Evolutionary conservation across 2,329 filamentous ascomycete genomes (phyloP).

Genomic region (Sporothrix luriei): DNA sequence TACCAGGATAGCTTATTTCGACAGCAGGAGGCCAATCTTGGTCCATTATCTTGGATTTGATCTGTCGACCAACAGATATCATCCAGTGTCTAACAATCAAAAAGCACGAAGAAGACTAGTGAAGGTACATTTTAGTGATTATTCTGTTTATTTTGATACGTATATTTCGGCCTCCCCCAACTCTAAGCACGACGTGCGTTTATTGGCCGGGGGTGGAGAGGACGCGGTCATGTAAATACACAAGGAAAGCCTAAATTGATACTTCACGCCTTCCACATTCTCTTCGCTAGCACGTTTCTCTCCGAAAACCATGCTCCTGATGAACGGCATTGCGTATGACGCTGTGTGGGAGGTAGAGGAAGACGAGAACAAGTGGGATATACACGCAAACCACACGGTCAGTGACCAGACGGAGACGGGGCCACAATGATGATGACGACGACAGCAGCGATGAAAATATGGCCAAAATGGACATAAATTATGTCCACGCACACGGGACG

Average conservation of each 20-base stretch:
- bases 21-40: not conserved
- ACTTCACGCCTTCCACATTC: not conserved
- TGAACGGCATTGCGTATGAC: constrained; percentile 7
- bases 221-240: not conserved
- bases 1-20: not conserved
- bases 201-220: not conserved
- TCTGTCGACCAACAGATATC: not conserved
- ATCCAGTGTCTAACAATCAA: not conserved
- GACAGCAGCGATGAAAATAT: not conserved
- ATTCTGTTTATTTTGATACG: not conserved
- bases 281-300: not conserved
- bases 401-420: not conserved
- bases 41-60: not conserved
- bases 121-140: not conserved
- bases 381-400: not conserved
- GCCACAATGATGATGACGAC: constrained; percentile 15
- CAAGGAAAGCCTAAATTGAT: not conserved
- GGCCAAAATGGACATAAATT: not conserved
- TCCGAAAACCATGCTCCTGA: constrained; percentile 20
- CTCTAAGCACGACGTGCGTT: not conserved
- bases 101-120: too few relatives aligned
- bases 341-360: too few relatives aligned
- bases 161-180: constrained; percentile 25
- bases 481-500: constrained; percentile 9
- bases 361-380: not conserved